Conservation (phyloP, 208 protist genomes). For the Acanthamoeba culbertsoni region DNA sequence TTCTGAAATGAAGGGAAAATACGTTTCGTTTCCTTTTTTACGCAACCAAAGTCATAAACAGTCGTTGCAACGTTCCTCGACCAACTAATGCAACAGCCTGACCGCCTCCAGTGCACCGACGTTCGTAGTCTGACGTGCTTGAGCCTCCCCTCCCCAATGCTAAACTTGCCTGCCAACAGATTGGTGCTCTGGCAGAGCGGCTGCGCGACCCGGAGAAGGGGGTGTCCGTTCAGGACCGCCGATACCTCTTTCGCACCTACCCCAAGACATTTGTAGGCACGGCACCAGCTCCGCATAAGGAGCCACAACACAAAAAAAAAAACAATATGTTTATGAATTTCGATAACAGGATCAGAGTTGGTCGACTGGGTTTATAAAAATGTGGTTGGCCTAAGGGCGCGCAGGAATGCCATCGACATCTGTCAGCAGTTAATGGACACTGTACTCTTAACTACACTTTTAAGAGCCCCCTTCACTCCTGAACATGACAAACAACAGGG, state of each 20-base stretch:
- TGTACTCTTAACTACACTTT: neutral
- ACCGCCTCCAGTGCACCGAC: slow-evolving; percentile 23
- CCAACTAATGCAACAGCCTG: neutral
- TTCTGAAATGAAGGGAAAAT: too few relatives aligned
- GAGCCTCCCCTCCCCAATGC: neutral
- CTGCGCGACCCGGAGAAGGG: neutral
- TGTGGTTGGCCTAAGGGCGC: neutral
- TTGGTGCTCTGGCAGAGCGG: slow-evolving; percentile 9
- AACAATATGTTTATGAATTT: neutral
- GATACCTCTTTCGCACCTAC: neutral
- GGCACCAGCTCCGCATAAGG: neutral
- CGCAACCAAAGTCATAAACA: too few relatives aligned
- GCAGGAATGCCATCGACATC: neutral
- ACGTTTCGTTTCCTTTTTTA: too few relatives aligned
- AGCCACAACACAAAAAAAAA: neutral
- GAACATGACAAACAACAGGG: too few relatives aligned
- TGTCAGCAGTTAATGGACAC: slow-evolving; percentile 21
- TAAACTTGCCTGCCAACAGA: neutral
- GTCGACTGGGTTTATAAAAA: slow-evolving; percentile 14
- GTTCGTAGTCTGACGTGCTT: neutral
- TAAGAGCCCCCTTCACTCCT: too few relatives aligned
- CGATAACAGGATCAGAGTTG: neutral
- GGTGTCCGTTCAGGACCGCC: neutral
- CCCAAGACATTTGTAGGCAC: neutral
- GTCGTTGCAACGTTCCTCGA: neutral